Conservation (phyloP, 2,329 filamentous ascomycete genomes). For the Xylariaceae sp. region DNA sequence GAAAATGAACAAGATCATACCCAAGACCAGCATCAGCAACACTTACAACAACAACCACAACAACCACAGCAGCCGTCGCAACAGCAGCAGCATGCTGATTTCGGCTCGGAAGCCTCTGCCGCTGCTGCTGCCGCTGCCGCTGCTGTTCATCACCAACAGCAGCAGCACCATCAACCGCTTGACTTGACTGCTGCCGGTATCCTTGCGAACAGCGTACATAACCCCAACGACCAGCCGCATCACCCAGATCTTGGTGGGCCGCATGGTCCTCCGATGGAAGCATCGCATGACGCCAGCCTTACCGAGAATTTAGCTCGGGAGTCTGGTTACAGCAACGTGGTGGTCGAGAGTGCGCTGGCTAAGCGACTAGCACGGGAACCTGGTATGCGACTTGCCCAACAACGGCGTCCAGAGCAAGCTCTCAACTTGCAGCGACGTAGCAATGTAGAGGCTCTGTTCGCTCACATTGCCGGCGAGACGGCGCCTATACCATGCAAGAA, state of each 20-base stretch:
- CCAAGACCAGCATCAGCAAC: slow-evolving; percentile 24
- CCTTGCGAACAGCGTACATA: slow-evolving; percentile 32
- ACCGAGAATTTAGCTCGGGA: slow-evolving; percentile 46
- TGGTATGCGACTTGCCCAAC: slow-evolving; percentile 47
- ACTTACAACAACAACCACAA: slow-evolving; percentile 17
- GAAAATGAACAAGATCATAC: slow-evolving; percentile 26
- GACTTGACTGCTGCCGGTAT: slow-evolving; percentile 33
- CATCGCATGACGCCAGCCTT: slow-evolving; percentile 29
- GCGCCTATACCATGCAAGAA: slow-evolving; percentile 53
- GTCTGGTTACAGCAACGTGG: slow-evolving; percentile 45
- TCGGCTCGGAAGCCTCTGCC: slow-evolving; percentile 31
- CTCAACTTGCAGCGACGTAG: slow-evolving; percentile 55
- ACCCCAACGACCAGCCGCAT: slow-evolving; percentile 28
- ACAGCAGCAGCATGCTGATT: slow-evolving; percentile 23
- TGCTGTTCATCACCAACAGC: slow-evolving; percentile 29
- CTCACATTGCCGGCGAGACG: slow-evolving; percentile 51
- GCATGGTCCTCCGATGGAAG: slow-evolving; percentile 22
- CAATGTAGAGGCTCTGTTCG: slow-evolving; percentile 57
- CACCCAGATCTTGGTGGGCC: slow-evolving; percentile 30
- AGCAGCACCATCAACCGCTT: slow-evolving; percentile 33
- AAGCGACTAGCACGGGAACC: slow-evolving; percentile 49
- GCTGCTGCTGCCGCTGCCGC: slow-evolving; percentile 34
- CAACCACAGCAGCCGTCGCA: slow-evolving; percentile 21
- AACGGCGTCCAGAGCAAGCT: slow-evolving; percentile 50
- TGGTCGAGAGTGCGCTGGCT: slow-evolving; percentile 52